Conservation (phyloP, 2,329 filamentous ascomycete species). For the Fonsecaea pugnacius region DNA sequence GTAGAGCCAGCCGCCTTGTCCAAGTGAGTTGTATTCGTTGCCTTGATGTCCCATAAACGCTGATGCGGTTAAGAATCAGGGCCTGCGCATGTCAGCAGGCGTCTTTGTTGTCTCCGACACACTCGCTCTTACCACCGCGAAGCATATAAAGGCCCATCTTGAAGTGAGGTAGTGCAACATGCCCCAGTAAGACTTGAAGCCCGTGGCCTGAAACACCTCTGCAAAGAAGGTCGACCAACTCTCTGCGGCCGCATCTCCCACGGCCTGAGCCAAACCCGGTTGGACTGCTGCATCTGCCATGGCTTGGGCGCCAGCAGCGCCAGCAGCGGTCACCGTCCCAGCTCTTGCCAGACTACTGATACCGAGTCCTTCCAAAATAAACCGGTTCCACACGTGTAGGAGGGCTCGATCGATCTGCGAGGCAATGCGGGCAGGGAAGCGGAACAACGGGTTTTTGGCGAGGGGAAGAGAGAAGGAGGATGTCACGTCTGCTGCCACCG, state of each 20-base stretch:
- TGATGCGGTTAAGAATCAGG: slow-evolving; percentile 84
- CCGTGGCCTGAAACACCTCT: slow-evolving; percentile 52
- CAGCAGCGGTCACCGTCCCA: slow-evolving; percentile 35
- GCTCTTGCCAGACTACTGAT: slow-evolving; percentile 39
- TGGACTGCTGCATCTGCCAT: slow-evolving; percentile 45
- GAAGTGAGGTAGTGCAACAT: slow-evolving; percentile 90
- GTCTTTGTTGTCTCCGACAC: slow-evolving; percentile 37
- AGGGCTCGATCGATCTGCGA: slow-evolving; percentile 45
- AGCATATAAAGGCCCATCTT: slow-evolving; percentile 87
- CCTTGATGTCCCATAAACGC: slow-evolving; percentile 89
- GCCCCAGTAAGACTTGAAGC: slow-evolving; percentile 73
- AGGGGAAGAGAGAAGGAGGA: slow-evolving; percentile 38
- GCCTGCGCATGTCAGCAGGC: slow-evolving; percentile 55
- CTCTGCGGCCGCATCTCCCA: slow-evolving; percentile 42
- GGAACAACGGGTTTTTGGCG: slow-evolving; percentile 42
- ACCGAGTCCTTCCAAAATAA: slow-evolving; percentile 37
- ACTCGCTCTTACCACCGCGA: slow-evolving; percentile 66
- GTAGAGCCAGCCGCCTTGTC: slow-evolving; percentile 70
- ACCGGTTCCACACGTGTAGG: slow-evolving; percentile 43
- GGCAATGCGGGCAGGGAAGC: slow-evolving; percentile 45
- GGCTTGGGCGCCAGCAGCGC: slow-evolving; percentile 48
- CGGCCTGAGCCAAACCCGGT: slow-evolving; percentile 42
- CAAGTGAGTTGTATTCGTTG: slow-evolving; percentile 77
- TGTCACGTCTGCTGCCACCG: slow-evolving; percentile 26
- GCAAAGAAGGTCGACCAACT: slow-evolving; percentile 45